Percentiles rank a stretch among this genome's conserved stretches.
These are phyloP conservation scores for Nannochloropsis oceanica DNA, from an alignment of 108 stramenopile genomes.

Conservation along the genomic window DNA sequence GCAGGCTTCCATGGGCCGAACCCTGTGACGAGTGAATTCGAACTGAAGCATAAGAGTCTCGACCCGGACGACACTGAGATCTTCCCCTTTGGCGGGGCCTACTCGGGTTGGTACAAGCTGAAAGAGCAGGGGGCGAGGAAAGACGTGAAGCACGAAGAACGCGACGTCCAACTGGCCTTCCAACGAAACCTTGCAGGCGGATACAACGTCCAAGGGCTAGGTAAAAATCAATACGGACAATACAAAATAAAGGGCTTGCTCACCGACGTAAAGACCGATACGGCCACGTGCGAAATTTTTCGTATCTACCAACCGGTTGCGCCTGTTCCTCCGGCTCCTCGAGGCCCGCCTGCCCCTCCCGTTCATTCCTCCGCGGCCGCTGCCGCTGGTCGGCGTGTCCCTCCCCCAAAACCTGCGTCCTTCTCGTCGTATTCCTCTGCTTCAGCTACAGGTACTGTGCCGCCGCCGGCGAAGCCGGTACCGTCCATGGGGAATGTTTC, in stretches of 20 bases:
- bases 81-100: neutral
- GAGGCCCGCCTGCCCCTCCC: neutral
- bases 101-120: neutral
- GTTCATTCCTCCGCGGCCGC: neutral
- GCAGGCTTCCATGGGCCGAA: neutral
- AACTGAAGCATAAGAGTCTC: neutral
- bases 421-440: no score
- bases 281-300: neutral
- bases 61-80: neutral
- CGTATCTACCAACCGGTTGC: neutral
- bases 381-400: neutral
- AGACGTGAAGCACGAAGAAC: neutral
- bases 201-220: neutral
- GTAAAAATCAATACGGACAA: neutral
- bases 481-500: no score
- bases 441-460: no score
- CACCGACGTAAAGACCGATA: neutral
- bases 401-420: neutral
- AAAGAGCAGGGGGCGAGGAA: neutral
- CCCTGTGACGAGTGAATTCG: neutral
- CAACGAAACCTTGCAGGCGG: neutral
- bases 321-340: neutral
- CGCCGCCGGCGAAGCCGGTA: neutral
- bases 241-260: neutral
- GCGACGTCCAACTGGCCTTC: neutral